phyloP scores from a whole-genome alignment of 352 stramenopile genomes.

The Thalassiosira hispida region DNA sequence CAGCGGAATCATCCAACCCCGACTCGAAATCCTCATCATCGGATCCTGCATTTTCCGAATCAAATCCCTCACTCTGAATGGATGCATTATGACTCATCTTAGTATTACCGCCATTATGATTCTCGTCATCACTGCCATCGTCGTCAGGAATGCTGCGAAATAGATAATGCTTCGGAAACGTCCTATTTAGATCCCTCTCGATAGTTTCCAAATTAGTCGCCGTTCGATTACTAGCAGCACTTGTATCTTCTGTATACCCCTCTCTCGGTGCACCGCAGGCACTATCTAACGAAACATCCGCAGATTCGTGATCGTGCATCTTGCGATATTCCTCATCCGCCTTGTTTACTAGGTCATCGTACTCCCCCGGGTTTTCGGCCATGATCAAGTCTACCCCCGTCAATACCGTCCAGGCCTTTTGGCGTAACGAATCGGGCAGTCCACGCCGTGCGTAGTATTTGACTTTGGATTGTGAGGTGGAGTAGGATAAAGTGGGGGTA shows the following conservation, averaged over 20 bases:
- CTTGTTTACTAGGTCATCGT: conserved; percentile 27
- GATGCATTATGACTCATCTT: background rate
- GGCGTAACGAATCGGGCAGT: conserved; percentile 35
- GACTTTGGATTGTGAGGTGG: conserved; percentile 25
- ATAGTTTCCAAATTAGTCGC: conserved; percentile 74
- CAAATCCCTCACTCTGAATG: background rate
- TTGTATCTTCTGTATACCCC: background rate
- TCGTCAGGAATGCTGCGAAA: conserved; percentile 73
- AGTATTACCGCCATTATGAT: background rate
- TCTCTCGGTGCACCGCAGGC: no score
- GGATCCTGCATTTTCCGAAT: conserved; percentile 16
- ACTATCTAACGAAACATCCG: background rate
- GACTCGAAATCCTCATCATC: conserved; percentile 16
- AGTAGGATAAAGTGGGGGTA: background rate
- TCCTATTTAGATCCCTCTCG: conserved; percentile 85
- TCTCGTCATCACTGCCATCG: conserved; percentile 37
- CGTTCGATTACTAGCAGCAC: background rate
- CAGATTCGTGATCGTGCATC: background rate
- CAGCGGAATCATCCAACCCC: background rate
- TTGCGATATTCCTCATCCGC: conserved; percentile 29
- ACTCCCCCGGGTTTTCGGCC: conserved; percentile 18
- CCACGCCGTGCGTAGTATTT: conserved; percentile 45
- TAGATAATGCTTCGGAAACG: conserved; percentile 84
- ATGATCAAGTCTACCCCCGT: conserved; percentile 49
- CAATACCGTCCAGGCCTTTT: conserved; percentile 35